A percentile compares a stretch with the other conserved stretches of the same genome.
Evolutionary conservation across 192 early-diverging fungal genomes (phyloP).

Genomic region (Backusella mclennaniae): DNA sequence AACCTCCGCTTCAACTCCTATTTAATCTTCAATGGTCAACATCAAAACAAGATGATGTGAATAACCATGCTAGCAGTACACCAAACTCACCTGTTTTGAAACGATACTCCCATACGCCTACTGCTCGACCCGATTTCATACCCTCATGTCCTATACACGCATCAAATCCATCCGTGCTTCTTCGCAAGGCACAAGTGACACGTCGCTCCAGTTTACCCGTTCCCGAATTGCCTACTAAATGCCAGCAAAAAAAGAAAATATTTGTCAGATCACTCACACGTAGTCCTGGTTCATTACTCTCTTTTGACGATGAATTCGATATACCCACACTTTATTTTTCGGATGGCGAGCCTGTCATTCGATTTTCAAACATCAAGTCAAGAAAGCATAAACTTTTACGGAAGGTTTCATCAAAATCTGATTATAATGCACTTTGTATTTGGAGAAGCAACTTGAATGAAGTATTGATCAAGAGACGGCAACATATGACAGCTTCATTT

Average conservation of each 20-base stretch:
- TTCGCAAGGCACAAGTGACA: neutral
- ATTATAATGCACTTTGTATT: conserved; percentile 15
- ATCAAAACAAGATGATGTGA: neutral
- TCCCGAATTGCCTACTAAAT: neutral
- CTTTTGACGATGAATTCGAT: neutral
- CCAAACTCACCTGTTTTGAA: neutral
- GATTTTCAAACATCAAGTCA: conserved; percentile 7
- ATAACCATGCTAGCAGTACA: neutral
- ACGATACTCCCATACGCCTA: neutral
- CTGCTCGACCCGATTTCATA: neutral
- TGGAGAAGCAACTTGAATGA: conserved; percentile 16
- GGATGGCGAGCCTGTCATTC: neutral
- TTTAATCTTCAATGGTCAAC: conserved; percentile 11
- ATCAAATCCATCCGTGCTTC: neutral
- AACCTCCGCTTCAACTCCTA: conserved; percentile 15
- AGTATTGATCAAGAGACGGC: neutral
- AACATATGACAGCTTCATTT: neutral
- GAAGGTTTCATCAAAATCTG: neutral
- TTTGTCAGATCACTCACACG: neutral
- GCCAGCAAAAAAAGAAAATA: neutral
- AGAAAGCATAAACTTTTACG: neutral
- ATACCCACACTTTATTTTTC: neutral
- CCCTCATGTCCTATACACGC: neutral
- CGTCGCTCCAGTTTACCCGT: neutral
- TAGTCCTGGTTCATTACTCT: neutral